Percentiles rank a stretch among this genome's conserved stretches.
Evolutionary conservation across 2,329 filamentous ascomycete species (phyloP).

Genomic region (Aspergillus tubingensis): DNA sequence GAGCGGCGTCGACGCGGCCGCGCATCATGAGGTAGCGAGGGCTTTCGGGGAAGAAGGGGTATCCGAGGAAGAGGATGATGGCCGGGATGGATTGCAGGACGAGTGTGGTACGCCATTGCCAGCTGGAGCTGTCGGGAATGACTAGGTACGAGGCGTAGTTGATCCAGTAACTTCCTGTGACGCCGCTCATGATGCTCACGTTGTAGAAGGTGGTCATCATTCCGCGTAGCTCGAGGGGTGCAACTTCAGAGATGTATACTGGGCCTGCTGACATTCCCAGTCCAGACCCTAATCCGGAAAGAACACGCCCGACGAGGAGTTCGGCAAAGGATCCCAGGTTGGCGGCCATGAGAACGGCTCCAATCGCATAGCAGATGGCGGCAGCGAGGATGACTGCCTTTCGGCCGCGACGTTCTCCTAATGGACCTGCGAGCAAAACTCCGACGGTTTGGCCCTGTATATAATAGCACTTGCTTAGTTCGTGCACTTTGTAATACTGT

Average conservation of each 20-base stretch:
- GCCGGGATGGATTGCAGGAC: slow-evolving; percentile 23
- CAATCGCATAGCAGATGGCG: slow-evolving; percentile 22
- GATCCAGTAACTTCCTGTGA: slow-evolving; percentile 26
- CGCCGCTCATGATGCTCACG: slow-evolving; percentile 24
- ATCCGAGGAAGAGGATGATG: slow-evolving; percentile 23
- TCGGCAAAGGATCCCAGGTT: slow-evolving; percentile 23
- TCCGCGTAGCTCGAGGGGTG: slow-evolving; percentile 69
- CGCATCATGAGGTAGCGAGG: slow-evolving; percentile 31
- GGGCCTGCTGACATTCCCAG: slow-evolving; percentile 56
- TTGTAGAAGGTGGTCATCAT: slow-evolving; percentile 29
- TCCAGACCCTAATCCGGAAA: slow-evolving; percentile 22
- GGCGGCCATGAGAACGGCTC: slow-evolving; percentile 23
- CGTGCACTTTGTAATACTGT: neutral
- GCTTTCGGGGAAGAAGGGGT: slow-evolving; percentile 28
- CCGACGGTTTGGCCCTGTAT: slow-evolving; percentile 17
- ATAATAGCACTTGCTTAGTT: neutral
- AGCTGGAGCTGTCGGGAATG: slow-evolving; percentile 16
- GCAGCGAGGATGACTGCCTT: slow-evolving; percentile 19
- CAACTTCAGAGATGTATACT: slow-evolving; percentile 84
- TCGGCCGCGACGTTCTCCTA: slow-evolving; percentile 23
- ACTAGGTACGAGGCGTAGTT: slow-evolving; percentile 21
- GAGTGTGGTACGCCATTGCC: slow-evolving; percentile 24
- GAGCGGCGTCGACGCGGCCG: slow-evolving; percentile 24
- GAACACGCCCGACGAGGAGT: slow-evolving; percentile 19
- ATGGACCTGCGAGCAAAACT: slow-evolving; percentile 19